Evolutionary conservation across 495 filamentous ascomycete species (phyloP).

Genomic region (Penicillium simplicissimum): DNA sequence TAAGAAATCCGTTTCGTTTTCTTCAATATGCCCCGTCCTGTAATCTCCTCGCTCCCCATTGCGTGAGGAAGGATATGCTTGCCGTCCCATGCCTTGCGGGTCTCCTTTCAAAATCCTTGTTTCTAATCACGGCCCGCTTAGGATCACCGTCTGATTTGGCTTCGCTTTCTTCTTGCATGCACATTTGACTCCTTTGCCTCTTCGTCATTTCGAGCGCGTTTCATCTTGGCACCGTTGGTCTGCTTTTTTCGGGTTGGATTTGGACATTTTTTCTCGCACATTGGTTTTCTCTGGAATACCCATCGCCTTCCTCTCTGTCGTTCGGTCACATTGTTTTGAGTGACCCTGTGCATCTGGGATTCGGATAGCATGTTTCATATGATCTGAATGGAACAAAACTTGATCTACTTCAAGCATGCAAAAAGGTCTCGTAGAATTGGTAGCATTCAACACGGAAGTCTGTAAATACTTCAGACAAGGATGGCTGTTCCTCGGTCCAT

Average conservation of each 20-base stretch:
- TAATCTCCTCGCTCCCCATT: neutral
- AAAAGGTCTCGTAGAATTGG: neutral
- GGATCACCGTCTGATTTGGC: conserved; percentile 25
- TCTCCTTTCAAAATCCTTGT: conserved; percentile 2
- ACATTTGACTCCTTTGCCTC: conserved; percentile 10
- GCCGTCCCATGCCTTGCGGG: neutral
- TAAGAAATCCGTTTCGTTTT: conserved; percentile 32
- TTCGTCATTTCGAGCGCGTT: conserved; percentile 36
- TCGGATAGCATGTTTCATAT: conserved; percentile 3
- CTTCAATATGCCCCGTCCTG: conserved; percentile 6
- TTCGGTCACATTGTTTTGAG: conserved; percentile 9
- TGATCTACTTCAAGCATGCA: neutral
- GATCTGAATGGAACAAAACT: conserved; percentile 5
- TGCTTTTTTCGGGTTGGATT: conserved; percentile 23
- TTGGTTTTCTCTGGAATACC: conserved; percentile 29
- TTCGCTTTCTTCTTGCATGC: conserved; percentile 2
- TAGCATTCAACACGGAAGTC: neutral
- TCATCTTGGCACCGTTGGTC: conserved; percentile 13
- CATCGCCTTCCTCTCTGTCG: conserved; percentile 14
- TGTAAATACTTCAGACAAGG: neutral
- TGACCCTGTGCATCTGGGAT: conserved; percentile 15
- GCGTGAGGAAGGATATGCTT: neutral
- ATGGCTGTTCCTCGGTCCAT: neutral
- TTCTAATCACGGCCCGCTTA: conserved; percentile 18
- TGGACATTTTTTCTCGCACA: neutral